Evolutionary conservation across 108 stramenopile genomes (phyloP).

Genomic region (Halocafeteria seosinensis): DNA sequence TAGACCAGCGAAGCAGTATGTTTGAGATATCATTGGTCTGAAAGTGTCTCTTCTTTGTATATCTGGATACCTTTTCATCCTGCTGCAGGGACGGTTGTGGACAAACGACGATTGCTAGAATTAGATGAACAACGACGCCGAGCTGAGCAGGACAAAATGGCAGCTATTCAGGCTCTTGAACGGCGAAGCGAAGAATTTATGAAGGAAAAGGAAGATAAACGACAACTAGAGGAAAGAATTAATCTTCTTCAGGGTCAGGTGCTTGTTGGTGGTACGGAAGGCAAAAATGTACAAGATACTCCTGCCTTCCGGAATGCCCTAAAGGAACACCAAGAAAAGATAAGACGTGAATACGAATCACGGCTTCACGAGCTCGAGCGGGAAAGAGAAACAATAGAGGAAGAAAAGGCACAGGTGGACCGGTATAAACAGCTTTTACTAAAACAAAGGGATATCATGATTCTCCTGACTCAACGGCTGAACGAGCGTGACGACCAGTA

Average conservation of each 20-base stretch:
- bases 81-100: constrained; percentile 35
- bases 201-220: constrained; percentile 48
- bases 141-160: constrained; percentile 47
- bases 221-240: constrained; percentile 38
- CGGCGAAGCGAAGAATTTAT: constrained; percentile 34
- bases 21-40: neutral
- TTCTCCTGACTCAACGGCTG: constrained; percentile 46
- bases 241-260: constrained; percentile 35
- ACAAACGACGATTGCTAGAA: constrained; percentile 38
- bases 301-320: constrained; percentile 12
- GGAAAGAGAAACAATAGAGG: constrained; percentile 40
- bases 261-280: constrained; percentile 17
- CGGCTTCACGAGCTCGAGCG: constrained; percentile 40
- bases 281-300: constrained; percentile 1
- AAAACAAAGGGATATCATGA: constrained; percentile 56
- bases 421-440: constrained; percentile 46
- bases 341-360: constrained; percentile 27
- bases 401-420: constrained; percentile 48
- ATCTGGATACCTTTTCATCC: too few species aligned
- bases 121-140: constrained; percentile 36
- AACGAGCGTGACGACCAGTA: constrained; percentile 46
- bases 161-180: constrained; percentile 40
- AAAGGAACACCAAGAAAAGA: constrained; percentile 18
- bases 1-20: too few species aligned
- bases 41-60: constrained; percentile 26